phyloP scores from a whole-genome alignment of 108 stramenopile genomes.

The Stephanodiscus triporus region DNA sequence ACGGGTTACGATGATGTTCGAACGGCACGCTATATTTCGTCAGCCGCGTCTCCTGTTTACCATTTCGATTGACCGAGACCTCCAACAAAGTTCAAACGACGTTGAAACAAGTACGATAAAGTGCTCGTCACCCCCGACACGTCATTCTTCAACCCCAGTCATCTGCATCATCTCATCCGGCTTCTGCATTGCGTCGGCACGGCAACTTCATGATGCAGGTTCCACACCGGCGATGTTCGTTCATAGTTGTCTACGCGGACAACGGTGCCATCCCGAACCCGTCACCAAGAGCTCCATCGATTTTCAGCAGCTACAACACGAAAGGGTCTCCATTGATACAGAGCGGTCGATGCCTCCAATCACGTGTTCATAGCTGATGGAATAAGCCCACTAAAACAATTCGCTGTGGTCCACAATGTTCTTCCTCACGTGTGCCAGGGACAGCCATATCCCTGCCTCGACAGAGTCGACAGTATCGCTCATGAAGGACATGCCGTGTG shows the following conservation, averaged over 20 bases:
- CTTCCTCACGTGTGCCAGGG: conserved; percentile 59
- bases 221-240: no score
- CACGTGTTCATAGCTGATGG: conserved; percentile 80
- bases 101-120: not conserved
- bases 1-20: no score
- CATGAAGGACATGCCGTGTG: no score
- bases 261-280: no score
- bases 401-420: conserved; percentile 48
- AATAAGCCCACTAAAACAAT: conserved; percentile 82
- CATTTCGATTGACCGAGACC: not conserved
- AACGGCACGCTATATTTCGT: no score
- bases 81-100: not conserved
- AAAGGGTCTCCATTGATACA: conserved; percentile 54
- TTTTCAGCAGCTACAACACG: conserved; percentile 83
- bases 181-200: no score
- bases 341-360: conserved; percentile 71
- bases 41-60: no score
- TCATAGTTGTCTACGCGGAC: no score
- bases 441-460: conserved; percentile 45
- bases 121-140: conserved; percentile 1
- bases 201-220: conserved; percentile 56
- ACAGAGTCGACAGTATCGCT: conserved; percentile 59
- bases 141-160: conserved; percentile 65
- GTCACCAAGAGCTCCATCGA: conserved; percentile 62
- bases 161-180: no score